Evolutionary conservation across 805 yeast genomes (phyloP), one percentile per base, ranked within the genome.

Genomic region (Ogataea populi-albae): DNA sequence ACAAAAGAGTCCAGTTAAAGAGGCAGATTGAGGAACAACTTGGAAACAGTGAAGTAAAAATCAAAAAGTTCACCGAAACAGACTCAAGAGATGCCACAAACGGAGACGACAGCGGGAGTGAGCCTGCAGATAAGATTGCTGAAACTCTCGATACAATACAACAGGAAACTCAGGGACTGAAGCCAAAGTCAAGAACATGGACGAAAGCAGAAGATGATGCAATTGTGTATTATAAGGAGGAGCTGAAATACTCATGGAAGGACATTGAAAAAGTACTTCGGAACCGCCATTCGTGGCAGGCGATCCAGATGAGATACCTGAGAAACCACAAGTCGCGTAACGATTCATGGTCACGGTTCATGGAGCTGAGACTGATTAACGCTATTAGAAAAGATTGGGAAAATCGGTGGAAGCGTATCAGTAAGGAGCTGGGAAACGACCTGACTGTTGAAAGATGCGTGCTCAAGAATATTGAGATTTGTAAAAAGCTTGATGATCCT

Each of bases 271-370:
- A 45, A 20, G 45, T 57, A 19, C 36, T 63, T 12, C 55, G 55
- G 8, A 34, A 49, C 10, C 47, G 55, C 31, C 71, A 67, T 40
- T 47, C 69, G 11, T 66, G 71, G 71, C 72, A 67, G 45, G 70
- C 72, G 2, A 62, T 69, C 23, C 74, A 69, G 47, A 69, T 68
- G 73, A 47, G 72, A 33, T 69, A 69, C 40, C 50, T 69, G 27
- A 55, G 73, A 7, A 53, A 61, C 24, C 64, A 66, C 37, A 64
- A 64, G 37, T 49, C 61, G 6, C 46, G 69, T 20, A 54, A 57
- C 30, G 62, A 50, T 15, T 46, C 47, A 20, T 62, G 69, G 65
- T 52, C 65, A 11, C 42, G 57, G 22, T 53, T 48, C 20, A 67
- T 68, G 54, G 64, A 54, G 25, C 34, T 50, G 3, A 54, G 51